Evolutionary conservation across 805 yeast genomes (phyloP).

Genomic region (Saccharomycopsis sp.): DNA sequence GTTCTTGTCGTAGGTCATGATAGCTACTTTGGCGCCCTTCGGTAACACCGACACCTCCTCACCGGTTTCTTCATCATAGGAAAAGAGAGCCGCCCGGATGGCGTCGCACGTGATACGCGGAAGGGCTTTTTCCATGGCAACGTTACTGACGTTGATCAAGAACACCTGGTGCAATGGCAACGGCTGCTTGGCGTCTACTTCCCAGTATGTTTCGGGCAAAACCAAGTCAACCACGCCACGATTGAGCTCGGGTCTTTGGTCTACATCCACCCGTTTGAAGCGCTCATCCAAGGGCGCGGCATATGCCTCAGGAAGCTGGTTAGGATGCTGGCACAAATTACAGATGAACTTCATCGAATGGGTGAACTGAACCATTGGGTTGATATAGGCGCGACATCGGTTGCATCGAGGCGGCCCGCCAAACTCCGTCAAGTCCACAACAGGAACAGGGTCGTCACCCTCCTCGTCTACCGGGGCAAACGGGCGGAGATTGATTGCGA

Average conservation of each 20-base stretch:
- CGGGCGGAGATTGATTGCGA: slow-evolving; percentile 77
- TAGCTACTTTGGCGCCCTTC: slow-evolving; percentile 49
- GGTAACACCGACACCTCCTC: slow-evolving; percentile 28
- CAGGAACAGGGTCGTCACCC: slow-evolving; percentile 55
- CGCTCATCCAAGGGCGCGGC: slow-evolving; percentile 52
- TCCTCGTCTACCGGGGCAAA: slow-evolving; percentile 56
- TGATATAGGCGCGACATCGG: slow-evolving; percentile 86
- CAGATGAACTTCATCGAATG: slow-evolving; percentile 64
- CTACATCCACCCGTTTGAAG: slow-evolving; percentile 58
- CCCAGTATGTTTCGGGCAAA: slow-evolving; percentile 70
- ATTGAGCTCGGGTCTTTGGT: slow-evolving; percentile 65
- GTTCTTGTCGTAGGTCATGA: slow-evolving; percentile 68
- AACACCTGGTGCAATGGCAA: slow-evolving; percentile 62
- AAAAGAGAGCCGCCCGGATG: slow-evolving; percentile 47
- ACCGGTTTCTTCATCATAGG: slow-evolving; percentile 25
- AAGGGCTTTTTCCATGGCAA: slow-evolving; percentile 51
- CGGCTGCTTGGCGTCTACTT: slow-evolving; percentile 29
- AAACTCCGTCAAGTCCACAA: slow-evolving; percentile 49
- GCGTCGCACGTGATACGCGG: slow-evolving; percentile 65
- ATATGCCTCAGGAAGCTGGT: slow-evolving; percentile 62
- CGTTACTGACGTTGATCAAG: slow-evolving; percentile 60
- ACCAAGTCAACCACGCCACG: slow-evolving; percentile 80
- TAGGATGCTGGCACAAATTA: slow-evolving; percentile 79
- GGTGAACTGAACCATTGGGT: slow-evolving; percentile 60
- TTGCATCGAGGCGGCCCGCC: slow-evolving; percentile 74